phyloP scores from a whole-genome alignment of 23 red algal genomes.

The Gracilaria caudata region DNA sequence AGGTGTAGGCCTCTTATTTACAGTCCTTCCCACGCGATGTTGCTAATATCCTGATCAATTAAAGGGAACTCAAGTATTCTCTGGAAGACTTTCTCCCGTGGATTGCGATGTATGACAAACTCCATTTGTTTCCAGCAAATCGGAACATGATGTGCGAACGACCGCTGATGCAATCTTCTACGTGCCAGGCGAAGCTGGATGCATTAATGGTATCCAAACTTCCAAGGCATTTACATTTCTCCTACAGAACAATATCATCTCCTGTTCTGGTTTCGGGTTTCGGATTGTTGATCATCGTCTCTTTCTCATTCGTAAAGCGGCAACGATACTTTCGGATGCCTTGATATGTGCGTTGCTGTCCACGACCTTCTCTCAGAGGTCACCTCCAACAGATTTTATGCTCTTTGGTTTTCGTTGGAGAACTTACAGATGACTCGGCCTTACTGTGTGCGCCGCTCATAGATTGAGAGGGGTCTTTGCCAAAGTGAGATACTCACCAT shows the following conservation, averaged over 20 bases:
- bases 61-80: background rate
- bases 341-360: slow-evolving; percentile 30
- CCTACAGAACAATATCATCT: background rate
- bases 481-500: background rate
- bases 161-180: background rate
- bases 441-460: slow-evolving; percentile 5
- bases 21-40: background rate
- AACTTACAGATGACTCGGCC: background rate
- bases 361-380: background rate
- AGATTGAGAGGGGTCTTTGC: background rate
- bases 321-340: slow-evolving; percentile 26
- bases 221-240: background rate
- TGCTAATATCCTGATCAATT: slow-evolving; percentile 8
- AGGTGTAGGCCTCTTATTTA: background rate
- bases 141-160: background rate
- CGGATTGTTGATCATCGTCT: background rate
- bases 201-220: background rate
- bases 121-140: background rate
- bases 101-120: background rate
- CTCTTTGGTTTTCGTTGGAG: background rate
- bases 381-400: background rate
- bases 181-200: background rate
- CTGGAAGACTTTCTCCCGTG: background rate
- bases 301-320: slow-evolving; percentile 13
- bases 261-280: background rate